Conservation (phyloP, 768 basidiomycete genomes). For the Leccinellum rugosiceps region DNA sequence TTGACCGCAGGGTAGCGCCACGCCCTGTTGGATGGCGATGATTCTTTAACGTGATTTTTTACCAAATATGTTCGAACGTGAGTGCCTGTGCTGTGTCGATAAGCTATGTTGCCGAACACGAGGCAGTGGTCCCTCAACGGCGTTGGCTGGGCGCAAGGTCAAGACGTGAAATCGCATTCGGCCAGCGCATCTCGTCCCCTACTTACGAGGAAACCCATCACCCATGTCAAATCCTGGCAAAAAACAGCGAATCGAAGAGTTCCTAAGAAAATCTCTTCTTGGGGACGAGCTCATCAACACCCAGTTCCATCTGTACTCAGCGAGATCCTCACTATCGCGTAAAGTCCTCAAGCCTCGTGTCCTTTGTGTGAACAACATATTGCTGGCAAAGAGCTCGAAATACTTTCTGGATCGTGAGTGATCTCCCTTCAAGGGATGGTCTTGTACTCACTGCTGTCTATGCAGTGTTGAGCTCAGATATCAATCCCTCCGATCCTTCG, state of each 20-base stretch:
- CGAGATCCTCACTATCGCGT: conserved; percentile 13
- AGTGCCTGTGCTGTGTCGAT: background rate
- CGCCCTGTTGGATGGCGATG: background rate
- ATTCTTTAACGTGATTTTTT: background rate
- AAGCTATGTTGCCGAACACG: background rate
- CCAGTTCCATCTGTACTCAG: conserved; percentile 30
- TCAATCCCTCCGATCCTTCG: conserved; percentile 8
- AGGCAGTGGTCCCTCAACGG: background rate
- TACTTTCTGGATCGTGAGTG: conserved; percentile 29
- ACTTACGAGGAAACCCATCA: no score
- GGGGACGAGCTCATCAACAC: conserved; percentile 29
- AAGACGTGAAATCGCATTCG: background rate
- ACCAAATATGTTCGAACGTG: background rate
- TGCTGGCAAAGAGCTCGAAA: conserved; percentile 25
- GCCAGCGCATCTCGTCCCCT: background rate
- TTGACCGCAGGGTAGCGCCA: background rate
- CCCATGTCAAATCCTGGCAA: conserved; percentile 11
- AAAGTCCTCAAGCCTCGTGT: conserved; percentile 16
- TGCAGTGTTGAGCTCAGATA: conserved; percentile 17
- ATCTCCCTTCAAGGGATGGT: background rate
- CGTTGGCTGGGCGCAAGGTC: background rate
- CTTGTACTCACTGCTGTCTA: background rate
- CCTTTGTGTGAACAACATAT: conserved; percentile 26
- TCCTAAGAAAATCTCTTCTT: conserved; percentile 25
- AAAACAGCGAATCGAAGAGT: conserved; percentile 16